phyloP scores from a whole-genome alignment of 441 rosid species.

The Omphalea diandra region DNA sequence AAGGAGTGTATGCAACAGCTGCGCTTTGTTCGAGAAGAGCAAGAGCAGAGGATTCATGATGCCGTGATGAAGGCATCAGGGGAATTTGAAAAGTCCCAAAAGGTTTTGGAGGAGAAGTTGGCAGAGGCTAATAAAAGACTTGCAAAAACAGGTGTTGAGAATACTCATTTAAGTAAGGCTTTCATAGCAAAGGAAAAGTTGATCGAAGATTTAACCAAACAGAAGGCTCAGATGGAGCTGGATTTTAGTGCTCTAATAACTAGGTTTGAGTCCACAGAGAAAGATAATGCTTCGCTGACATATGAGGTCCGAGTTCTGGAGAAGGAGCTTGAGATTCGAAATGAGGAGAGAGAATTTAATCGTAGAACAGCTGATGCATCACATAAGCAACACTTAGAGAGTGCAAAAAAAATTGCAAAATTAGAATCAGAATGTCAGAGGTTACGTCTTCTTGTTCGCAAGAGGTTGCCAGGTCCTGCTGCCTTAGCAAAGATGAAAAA shows the following conservation, averaged over 20 bases:
- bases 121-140: conserved; percentile 48
- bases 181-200: conserved; percentile 55
- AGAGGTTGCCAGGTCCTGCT: conserved; percentile 81
- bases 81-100: conserved; percentile 49
- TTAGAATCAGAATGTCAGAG: conserved; percentile 88
- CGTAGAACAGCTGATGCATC: conserved; percentile 64
- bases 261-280: conserved; percentile 70
- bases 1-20: conserved; percentile 84
- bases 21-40: conserved; percentile 67
- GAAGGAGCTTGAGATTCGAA: conserved; percentile 83
- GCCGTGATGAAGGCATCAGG: conserved; percentile 61
- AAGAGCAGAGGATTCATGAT: conserved; percentile 73
- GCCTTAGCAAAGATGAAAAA: conserved; percentile 70
- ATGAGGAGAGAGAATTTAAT: conserved; percentile 80
- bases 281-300: conserved; percentile 69
- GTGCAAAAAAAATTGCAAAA: conserved; percentile 75
- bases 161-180: conserved; percentile 51
- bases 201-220: conserved; percentile 51
- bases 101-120: conserved; percentile 48
- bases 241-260: conserved; percentile 55
- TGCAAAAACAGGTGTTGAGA: conserved; percentile 50
- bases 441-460: conserved; percentile 67
- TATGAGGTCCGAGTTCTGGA: conserved; percentile 78
- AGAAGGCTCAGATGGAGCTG: conserved; percentile 45
- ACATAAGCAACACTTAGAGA: conserved; percentile 70